Base-by-base conservation (phyloP, 495 filamentous ascomycete species). In the Penicillium paradoxum region DNA sequence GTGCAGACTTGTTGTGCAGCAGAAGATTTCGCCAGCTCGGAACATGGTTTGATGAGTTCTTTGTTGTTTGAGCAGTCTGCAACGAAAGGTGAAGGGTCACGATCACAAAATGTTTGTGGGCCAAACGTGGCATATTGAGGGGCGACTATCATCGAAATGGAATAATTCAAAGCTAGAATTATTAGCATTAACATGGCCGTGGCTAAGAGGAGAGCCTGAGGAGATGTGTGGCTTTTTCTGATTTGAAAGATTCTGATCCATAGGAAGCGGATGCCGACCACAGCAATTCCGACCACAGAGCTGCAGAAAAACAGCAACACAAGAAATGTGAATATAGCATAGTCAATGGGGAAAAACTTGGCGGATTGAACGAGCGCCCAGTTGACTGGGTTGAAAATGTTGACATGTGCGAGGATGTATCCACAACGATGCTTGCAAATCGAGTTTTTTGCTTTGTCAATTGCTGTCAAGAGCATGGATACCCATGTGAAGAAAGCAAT, bases 51-150 rank as follows among this genome's bases (percentile, higher is more conserved):
- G 60, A 98, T 80, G 15, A 87, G 76, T 29, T 86, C 83, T 25
- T 68, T 78, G 53, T 83, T 77, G n/a, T 86, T 68, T n/a, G 77
- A 75, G 68, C 93, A 98, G 69, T 95, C 83, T n/a, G 87, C 76
- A 15, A 77, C 77, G 0, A 81, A 79, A 53, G 77, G 70, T 7
- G 54, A 60, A 5, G 84, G 73, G 11, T 74, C 60, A 47, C 83
- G 82, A 59, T 86, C 83, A 70, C 93, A 98, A 71, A 92, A 97
- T 17, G 89, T 96, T 66, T 98, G 93, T 1, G 90, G 88, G 32
- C 93, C 93, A 68, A 88, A 98, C 33, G 88, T 95, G 25, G 93
- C 83, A 64, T 98, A 98, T 60, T 97, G 91, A 1, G 93, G 95
- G 3, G 90, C 92, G 19, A 95, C 82, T 29, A 97, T 72, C 87